These are phyloP conservation scores for Venturia carpophila DNA, from an alignment of 2,329 filamentous ascomycete species.

Conservation along the genomic window DNA sequence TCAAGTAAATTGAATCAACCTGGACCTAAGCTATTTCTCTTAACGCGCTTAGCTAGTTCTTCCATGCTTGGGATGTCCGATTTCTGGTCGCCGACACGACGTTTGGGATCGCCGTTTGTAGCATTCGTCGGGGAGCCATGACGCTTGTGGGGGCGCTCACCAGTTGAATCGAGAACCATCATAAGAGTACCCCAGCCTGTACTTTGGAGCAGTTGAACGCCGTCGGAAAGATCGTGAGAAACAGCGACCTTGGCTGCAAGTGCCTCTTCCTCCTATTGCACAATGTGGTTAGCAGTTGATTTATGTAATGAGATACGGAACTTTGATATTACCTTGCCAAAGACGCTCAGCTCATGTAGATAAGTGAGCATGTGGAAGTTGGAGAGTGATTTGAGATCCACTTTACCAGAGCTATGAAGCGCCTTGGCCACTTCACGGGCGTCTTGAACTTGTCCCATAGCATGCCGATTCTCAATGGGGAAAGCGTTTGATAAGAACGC, in stretches of 20 bases:
- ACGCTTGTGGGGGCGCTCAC: conserved; percentile 88
- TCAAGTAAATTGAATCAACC: conserved; percentile 12
- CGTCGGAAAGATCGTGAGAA: conserved; percentile 70
- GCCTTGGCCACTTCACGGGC: conserved; percentile 58
- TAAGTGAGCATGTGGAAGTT: conserved; percentile 95
- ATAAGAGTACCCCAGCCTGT: conserved; percentile 90
- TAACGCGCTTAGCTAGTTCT: conserved; percentile 57
- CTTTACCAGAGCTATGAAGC: conserved; percentile 57
- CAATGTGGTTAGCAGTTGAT: conserved; percentile 21
- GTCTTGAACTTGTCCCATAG: conserved; percentile 80
- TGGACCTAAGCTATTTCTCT: conserved; percentile 48
- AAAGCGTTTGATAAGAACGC: conserved; percentile 66
- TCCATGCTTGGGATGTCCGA: conserved; percentile 40
- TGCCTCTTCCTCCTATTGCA: conserved; percentile 70
- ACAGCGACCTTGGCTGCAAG: conserved; percentile 80
- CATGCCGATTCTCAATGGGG: conserved; percentile 84
- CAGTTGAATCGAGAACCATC: conserved; percentile 89
- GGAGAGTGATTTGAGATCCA: conserved; percentile 63
- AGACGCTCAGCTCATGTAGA: conserved; percentile 68
- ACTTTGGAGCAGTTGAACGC: conserved; percentile 74
- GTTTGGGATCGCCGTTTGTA: conserved; percentile 28
- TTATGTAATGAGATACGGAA: conserved; percentile 3
- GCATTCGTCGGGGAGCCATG: conserved; percentile 28
- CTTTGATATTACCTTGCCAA: conserved; percentile 62
- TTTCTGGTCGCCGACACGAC: conserved; percentile 26